phyloP scores from a whole-genome alignment of 306 rosid genomes.

The Rosa lucieae region DNA sequence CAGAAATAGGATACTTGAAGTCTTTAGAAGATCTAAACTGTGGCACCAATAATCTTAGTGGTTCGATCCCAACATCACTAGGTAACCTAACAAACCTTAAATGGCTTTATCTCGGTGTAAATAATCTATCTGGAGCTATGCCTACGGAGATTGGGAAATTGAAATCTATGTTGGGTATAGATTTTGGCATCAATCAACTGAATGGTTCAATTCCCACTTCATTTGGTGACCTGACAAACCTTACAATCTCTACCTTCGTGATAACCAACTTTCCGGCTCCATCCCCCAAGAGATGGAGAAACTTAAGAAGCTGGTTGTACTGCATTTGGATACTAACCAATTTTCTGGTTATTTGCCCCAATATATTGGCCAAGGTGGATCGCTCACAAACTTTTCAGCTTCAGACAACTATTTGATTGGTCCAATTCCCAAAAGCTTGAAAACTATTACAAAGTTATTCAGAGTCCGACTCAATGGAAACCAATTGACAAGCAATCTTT shows the following conservation, averaged over 20 bases:
- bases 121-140: not conserved
- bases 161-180: not conserved
- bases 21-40: not conserved
- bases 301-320: not conserved
- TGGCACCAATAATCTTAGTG: not conserved
- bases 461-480: constrained; percentile 21
- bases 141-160: not conserved
- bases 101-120: not conserved
- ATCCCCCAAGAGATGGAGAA: constrained; percentile 15
- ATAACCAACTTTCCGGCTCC: constrained; percentile 6
- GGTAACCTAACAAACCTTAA: not conserved
- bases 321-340: constrained; percentile 28
- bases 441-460: constrained; percentile 27
- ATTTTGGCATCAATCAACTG: not conserved
- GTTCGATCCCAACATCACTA: not conserved
- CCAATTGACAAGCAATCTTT: constrained; percentile 31
- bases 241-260: not conserved
- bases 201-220: not conserved
- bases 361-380: constrained; percentile 9
- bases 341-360: constrained; percentile 36
- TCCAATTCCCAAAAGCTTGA: constrained; percentile 35
- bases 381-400: not conserved
- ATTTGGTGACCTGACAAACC: not conserved
- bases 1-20: not conserved
- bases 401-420: constrained; percentile 28